Base-by-base conservation (phyloP, 2,329 filamentous ascomycete genomes). In the Penicillium sp. region DNA sequence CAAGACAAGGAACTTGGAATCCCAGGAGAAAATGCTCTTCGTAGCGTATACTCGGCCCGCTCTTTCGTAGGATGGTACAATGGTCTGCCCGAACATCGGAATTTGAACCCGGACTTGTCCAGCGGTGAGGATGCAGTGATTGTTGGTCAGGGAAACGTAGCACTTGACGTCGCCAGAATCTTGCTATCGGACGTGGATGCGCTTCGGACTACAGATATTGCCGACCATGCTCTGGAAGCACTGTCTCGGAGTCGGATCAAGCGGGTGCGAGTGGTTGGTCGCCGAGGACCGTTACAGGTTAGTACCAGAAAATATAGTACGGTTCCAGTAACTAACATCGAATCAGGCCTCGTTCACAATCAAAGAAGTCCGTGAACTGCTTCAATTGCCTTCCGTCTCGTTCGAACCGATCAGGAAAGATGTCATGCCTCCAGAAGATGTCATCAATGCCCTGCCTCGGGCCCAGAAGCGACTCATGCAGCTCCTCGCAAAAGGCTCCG, bases 41-140 rank as follows among this genome's bases (percentile, higher is more conserved):
- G 94, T 6, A 79, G 81, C 25, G 90, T 97, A 18, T 88, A 92
- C 70, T 96, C 92, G 7, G 94, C 94, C 2, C 85, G 94, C 26
- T 88, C 92, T 37, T 97, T 97, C 71, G 94, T 99, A 1, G 94
- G 92, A 18, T 99, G 94, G 94, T 99, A 99, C 74, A 99, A 99
- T 73, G 94, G 94, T 2, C 81, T 96, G 2, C 94, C 94, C 0
- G 89, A 95, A 64, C 89, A 89, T 69, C 83, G 88, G 20, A 74
- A 82, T 63, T 77, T 96, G 7, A 78, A 82, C n/a, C 89, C 92
- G 0, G 84, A 91, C 67, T 81, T 97, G 25, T 83, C 85, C 0
- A 79, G 81, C 9, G 89, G 89, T 0, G 90, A 96, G 49, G 87
- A 92, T 58, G 94, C 90, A 1, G 85, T 97, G 29, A 82, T 99